Evolutionary conservation across 1,284 basidiomycete species (phyloP), one percentile per base, ranked within the genome.

Genomic region (Cerioporus squamosus): DNA sequence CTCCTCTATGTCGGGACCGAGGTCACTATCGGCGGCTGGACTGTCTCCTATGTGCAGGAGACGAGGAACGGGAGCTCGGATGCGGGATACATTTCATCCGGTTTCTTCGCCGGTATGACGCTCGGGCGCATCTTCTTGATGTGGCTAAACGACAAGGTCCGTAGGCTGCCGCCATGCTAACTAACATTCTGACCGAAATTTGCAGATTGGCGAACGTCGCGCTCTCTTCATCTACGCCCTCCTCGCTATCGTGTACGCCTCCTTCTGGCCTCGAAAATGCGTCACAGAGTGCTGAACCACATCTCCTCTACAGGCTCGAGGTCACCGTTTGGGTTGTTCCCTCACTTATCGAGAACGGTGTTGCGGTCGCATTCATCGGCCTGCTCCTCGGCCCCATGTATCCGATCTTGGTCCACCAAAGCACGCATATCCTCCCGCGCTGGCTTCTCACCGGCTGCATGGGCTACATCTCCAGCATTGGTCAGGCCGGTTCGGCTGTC

Each of bases 1-100:
- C 73, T 87, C 9, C 79, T 88, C n/a, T 88, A 89, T 66, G 85
- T 88, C 39, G 87, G 87, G 3, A 79, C 85, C 0, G 86, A 89
- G 66, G 86, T 87, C 1, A 86, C 86, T 0, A 79, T 87, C 46
- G 86, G 84, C 64, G 58, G 54, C 42, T 57, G 59, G 59, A 60
- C 42, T 17, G 59, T 57, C 10, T 57, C 51, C 5, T 51, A 29
- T 20, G 44, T 59, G 3, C 33, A 46, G 46, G 50, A 52, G 15
- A 33, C 22, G 59, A 70, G 74, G 17, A 66, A 68, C 26, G 74
- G 73, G n/a, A 69, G 68, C 38, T 64, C 73, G 2, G 70, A 57
- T 38, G 65, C 73, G 14, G 74, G 75, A 0, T 76, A 75, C 57
- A 73, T 77, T 43, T 75, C 75, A 0, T 74, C 73, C 22, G 74